Percentiles rank a stretch among this genome's conserved stretches.
phyloP scores from a whole-genome alignment of 169 alveolate species.

The Plasmodium chabaudi region DNA sequence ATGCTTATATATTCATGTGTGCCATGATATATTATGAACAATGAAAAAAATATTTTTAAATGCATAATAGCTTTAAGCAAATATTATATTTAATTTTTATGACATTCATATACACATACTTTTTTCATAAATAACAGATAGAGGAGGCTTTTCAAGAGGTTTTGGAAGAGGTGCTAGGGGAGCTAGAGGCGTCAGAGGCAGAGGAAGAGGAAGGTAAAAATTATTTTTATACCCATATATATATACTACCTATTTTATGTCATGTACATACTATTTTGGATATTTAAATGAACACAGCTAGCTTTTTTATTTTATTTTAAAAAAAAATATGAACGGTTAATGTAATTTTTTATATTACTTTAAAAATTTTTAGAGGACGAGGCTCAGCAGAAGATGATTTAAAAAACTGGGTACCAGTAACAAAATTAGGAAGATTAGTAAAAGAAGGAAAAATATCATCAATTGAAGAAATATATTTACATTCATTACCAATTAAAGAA shows the following conservation, averaged over 20 bases:
- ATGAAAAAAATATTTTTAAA: too few species aligned
- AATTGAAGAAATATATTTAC: constrained; percentile 98
- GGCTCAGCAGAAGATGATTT: constrained; percentile 95
- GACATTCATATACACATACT: neutral
- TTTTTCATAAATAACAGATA: constrained; percentile 65
- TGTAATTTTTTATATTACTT: neutral
- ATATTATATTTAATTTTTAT: too few species aligned
- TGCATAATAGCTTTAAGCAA: too few species aligned
- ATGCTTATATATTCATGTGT: too few species aligned
- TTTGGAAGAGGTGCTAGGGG: constrained; percentile 79
- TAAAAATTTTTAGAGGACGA: constrained; percentile 83
- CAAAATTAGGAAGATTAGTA: constrained; percentile 99
- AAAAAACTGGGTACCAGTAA: constrained; percentile 98
- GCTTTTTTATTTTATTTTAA: too few species aligned
- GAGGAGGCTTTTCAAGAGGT: constrained; percentile 85
- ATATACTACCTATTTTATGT: neutral
- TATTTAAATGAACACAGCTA: neutral
- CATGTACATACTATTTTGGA: constrained; percentile 15
- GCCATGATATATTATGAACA: too few species aligned
- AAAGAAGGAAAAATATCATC: constrained; percentile 96
- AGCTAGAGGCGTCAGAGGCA: constrained; percentile 76
- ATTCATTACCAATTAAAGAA: constrained; percentile 99
- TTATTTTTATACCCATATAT: neutral
- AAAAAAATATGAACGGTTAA: too few species aligned
- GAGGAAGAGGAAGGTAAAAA: constrained; percentile 76